A percentile compares a stretch with the other conserved stretches of the same genome.
phyloP scores from a whole-genome alignment of 352 stramenopile genomes.

The Phytophthora uliginosa region DNA sequence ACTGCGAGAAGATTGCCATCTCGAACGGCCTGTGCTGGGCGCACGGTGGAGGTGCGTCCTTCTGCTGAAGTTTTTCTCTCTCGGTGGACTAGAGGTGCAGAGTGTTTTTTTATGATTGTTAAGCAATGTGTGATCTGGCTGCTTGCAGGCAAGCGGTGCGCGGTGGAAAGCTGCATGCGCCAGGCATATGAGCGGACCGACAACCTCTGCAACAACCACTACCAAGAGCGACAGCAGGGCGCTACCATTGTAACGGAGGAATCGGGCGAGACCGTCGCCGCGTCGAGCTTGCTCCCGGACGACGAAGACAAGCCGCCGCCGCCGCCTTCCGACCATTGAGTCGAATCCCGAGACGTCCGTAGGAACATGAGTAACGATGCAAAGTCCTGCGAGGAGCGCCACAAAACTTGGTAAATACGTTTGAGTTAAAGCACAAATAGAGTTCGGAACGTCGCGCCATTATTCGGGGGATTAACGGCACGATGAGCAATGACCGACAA shows the following conservation, averaged over 20 bases:
- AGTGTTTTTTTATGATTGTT: background rate
- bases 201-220: slow-evolving; percentile 80
- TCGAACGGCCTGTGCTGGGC: slow-evolving; percentile 84
- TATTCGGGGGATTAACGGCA: slow-evolving; percentile 13
- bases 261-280: background rate
- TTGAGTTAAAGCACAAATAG: slow-evolving; percentile 33
- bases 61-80: background rate
- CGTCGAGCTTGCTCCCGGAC: slow-evolving; percentile 18
- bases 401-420: slow-evolving; percentile 16
- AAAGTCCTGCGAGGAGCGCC: slow-evolving; percentile 20
- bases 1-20: slow-evolving; percentile 85
- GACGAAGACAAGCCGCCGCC: slow-evolving; percentile 36
- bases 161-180: slow-evolving; percentile 60
- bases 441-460: slow-evolving; percentile 22
- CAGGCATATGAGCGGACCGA: slow-evolving; percentile 84
- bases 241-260: slow-evolving; percentile 5
- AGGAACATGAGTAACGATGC: slow-evolving; percentile 19
- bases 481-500: slow-evolving; percentile 13
- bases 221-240: slow-evolving; percentile 42
- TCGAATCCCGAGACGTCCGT: slow-evolving; percentile 19
- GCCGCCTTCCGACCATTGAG: slow-evolving; percentile 24
- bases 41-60: slow-evolving; percentile 67
- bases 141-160: slow-evolving; percentile 59
- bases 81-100: background rate
- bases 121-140: background rate